These are phyloP conservation scores for Tolypocladium endophyticum DNA, from an alignment of 2,329 filamentous ascomycete genomes.

Conservation along the genomic window DNA sequence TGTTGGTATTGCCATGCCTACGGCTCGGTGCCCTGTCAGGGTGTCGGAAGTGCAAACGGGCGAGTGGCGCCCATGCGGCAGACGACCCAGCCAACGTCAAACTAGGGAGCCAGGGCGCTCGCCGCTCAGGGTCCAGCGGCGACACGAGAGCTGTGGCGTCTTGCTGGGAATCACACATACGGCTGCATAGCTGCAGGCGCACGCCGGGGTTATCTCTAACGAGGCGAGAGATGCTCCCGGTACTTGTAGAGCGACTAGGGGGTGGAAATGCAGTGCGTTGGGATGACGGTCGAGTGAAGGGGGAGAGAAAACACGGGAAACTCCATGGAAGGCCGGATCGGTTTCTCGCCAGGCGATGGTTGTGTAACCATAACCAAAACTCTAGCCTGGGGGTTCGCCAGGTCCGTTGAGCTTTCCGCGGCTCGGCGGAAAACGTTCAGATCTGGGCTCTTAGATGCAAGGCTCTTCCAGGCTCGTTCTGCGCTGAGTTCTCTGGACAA, in stretches of 20 bases:
- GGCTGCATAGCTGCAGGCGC: background rate
- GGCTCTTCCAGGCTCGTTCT: background rate
- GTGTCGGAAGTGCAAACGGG: background rate
- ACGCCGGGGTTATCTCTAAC: background rate
- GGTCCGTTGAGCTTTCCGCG: background rate
- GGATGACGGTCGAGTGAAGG: background rate
- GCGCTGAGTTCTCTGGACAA: background rate
- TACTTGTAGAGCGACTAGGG: background rate
- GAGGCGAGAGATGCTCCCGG: background rate
- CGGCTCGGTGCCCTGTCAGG: background rate
- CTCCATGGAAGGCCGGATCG: background rate
- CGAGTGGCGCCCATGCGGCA: background rate
- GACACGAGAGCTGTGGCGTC: background rate
- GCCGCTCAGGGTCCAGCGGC: background rate
- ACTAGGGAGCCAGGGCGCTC: background rate
- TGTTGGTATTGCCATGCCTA: slow-evolving; percentile 4
- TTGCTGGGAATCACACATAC: background rate
- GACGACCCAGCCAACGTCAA: background rate
- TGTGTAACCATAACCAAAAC: slow-evolving; percentile 7
- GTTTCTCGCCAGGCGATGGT: background rate
- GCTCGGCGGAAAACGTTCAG: background rate
- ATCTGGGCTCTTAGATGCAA: background rate
- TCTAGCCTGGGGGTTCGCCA: background rate
- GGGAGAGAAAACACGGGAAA: background rate
- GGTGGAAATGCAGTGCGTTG: background rate